Percentiles rank a stretch among this genome's conserved stretches.
Evolutionary conservation across 371 early-diverging fungal genomes (phyloP).

Genomic region (Mucor lusitanicus): DNA sequence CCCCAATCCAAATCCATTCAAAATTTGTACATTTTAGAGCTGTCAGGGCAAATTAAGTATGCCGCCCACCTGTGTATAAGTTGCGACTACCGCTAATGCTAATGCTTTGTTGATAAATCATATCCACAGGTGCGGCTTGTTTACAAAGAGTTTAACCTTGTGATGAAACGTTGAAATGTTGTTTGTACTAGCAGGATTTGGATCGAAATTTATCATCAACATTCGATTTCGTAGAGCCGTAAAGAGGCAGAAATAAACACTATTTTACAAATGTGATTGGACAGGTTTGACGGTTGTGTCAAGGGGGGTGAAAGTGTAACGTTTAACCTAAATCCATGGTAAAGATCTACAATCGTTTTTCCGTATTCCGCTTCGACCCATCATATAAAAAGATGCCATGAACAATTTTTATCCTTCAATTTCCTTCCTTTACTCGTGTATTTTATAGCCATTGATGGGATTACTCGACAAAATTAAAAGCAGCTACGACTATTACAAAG

Average conservation of each 20-base stretch:
- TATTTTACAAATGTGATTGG: not conserved
- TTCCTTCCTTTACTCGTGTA: conserved; percentile 1
- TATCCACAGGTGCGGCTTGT: too few species aligned
- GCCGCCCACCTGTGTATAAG: too few species aligned
- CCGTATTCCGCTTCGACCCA: not conserved
- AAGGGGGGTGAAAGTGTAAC: not conserved
- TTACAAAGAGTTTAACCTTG: too few species aligned
- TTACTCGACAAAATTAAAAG: conserved; percentile 36
- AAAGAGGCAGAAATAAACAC: not conserved
- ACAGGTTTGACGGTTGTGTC: not conserved
- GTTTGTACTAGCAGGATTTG: too few species aligned
- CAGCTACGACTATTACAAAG: conserved; percentile 36
- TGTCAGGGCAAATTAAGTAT: too few species aligned
- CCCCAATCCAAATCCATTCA: too few species aligned
- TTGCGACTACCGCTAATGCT: too few species aligned
- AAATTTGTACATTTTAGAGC: too few species aligned
- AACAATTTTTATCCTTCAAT: not conserved
- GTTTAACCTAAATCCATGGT: not conserved
- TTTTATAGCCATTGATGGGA: conserved; percentile 25
- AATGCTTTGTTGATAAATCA: too few species aligned
- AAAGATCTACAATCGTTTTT: conserved; percentile 7
- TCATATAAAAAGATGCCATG: not conserved
- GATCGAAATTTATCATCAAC: too few species aligned
- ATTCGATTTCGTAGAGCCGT: too few species aligned
- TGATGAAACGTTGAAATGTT: too few species aligned